phyloP scores from a whole-genome alignment of 2,329 filamentous ascomycete species.

The Phialophora tarda region DNA sequence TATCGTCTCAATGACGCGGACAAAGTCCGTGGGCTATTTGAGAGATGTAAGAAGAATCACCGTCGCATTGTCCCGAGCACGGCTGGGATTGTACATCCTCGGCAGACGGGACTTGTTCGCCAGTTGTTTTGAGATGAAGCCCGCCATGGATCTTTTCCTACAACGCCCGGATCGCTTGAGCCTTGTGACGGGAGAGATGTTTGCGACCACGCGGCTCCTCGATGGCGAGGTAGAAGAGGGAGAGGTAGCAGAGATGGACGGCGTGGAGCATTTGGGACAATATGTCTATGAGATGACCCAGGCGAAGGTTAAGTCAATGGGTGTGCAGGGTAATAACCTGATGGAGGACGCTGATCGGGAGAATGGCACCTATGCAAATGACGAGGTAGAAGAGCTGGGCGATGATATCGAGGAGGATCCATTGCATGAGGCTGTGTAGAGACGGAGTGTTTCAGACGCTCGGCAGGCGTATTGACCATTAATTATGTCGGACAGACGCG shows the following conservation, averaged over 20 bases:
- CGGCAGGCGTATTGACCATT: not conserved
- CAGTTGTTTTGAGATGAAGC: constrained; percentile 81
- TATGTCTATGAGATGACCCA: constrained; percentile 97
- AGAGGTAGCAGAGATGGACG: constrained; percentile 73
- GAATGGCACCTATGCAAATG: constrained; percentile 47
- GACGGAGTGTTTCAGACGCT: constrained; percentile 2
- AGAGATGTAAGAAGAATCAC: constrained; percentile 92
- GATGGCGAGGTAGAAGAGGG: constrained; percentile 26
- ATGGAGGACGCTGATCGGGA: constrained; percentile 43
- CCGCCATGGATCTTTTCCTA: constrained; percentile 81
- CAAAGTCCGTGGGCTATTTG: constrained; percentile 86
- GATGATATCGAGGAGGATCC: constrained; percentile 44
- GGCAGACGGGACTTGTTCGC: constrained; percentile 89
- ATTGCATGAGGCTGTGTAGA: constrained; percentile 32
- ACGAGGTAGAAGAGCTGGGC: constrained; percentile 45
- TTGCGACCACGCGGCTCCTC: constrained; percentile 59
- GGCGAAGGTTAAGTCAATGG: constrained; percentile 67
- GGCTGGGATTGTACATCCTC: constrained; percentile 88
- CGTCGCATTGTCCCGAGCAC: constrained; percentile 89
- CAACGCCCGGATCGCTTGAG: constrained; percentile 79
- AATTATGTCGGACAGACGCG: not conserved
- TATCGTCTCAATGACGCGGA: constrained; percentile 90
- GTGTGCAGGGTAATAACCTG: constrained; percentile 48
- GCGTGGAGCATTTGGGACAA: constrained; percentile 90
- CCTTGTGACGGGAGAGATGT: constrained; percentile 85